Evolutionary conservation across 139 green algal genomes (phyloP).

Genomic region (Chlamydomonas incerta): DNA sequence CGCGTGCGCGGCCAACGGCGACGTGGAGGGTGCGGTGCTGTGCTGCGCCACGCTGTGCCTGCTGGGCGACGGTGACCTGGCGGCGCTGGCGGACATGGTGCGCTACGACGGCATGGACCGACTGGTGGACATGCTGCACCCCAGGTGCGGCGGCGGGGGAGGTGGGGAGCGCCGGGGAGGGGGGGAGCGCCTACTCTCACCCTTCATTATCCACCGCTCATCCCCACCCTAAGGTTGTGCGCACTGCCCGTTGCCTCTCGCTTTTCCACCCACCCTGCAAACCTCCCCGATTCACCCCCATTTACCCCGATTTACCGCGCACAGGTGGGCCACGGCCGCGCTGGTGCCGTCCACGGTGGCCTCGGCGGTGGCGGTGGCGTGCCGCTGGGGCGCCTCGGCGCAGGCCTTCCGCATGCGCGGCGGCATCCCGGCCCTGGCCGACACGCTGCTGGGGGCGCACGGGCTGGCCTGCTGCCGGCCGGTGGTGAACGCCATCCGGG

Average conservation of each 20-base stretch:
- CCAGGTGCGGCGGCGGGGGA: constrained; percentile 14
- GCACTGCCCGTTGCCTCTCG: too few species aligned
- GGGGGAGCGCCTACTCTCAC: too few species aligned
- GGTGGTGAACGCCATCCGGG: background rate
- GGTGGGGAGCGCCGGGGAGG: too few species aligned
- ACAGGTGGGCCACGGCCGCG: constrained; percentile 19
- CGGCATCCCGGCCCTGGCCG: constrained; percentile 6
- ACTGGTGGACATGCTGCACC: constrained; percentile 31
- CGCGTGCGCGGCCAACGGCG: background rate
- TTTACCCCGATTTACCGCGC: too few species aligned
- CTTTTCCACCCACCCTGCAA: too few species aligned
- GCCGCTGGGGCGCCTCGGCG: constrained; percentile 24
- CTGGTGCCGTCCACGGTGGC: constrained; percentile 31
- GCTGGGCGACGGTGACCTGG: constrained; percentile 10
- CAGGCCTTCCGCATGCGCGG: constrained; percentile 20
- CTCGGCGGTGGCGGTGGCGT: constrained; percentile 4
- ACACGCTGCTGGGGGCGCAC: constrained; percentile 18
- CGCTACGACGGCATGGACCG: background rate
- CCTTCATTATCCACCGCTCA: too few species aligned
- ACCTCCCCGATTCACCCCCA: too few species aligned
- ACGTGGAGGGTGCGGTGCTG: constrained; percentile 27
- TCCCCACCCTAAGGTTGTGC: too few species aligned
- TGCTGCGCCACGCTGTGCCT: constrained; percentile 21
- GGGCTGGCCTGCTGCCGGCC: constrained; percentile 25
- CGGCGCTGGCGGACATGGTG: constrained; percentile 15